phyloP scores from a whole-genome alignment of 2,329 filamentous ascomycete species.

The Alternaria infectoria region DNA sequence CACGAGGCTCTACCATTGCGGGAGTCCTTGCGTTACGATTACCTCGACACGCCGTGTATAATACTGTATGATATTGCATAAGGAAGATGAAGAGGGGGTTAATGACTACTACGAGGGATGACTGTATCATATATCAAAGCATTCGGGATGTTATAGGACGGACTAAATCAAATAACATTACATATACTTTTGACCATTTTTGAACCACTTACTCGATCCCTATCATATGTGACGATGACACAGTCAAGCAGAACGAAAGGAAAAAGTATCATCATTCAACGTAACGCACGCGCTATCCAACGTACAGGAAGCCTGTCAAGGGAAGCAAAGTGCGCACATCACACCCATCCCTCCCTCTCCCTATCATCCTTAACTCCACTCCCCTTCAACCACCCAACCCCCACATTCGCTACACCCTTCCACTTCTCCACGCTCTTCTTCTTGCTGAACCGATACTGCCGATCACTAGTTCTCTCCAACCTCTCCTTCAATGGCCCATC shows the following conservation, averaged over 20 bases:
- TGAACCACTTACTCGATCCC: neutral
- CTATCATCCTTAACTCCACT: constrained; percentile 33
- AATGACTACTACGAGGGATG: neutral
- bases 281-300: neutral
- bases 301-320: too few relatives aligned
- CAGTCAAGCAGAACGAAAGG: neutral
- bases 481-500: constrained; percentile 39
- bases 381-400: constrained; percentile 46
- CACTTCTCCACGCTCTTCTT: constrained; percentile 43
- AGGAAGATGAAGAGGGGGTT: neutral
- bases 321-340: neutral
- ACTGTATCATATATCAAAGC: neutral
- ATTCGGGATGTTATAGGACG: neutral
- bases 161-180: neutral
- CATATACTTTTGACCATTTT: too few relatives aligned
- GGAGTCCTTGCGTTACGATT: neutral
- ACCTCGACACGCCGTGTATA: neutral
- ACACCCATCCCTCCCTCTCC: constrained; percentile 37
- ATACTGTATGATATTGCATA: neutral
- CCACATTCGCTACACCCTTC: constrained; percentile 42
- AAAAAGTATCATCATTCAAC: neutral
- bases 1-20: neutral
- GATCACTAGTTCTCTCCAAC: constrained; percentile 39
- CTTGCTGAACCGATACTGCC: constrained; percentile 42
- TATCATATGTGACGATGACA: neutral